A percentile compares a stretch with the other conserved stretches of the same genome.
Conservation (phyloP, 352 stramenopile genomes). For the Thraustochytrium striatum region DNA sequence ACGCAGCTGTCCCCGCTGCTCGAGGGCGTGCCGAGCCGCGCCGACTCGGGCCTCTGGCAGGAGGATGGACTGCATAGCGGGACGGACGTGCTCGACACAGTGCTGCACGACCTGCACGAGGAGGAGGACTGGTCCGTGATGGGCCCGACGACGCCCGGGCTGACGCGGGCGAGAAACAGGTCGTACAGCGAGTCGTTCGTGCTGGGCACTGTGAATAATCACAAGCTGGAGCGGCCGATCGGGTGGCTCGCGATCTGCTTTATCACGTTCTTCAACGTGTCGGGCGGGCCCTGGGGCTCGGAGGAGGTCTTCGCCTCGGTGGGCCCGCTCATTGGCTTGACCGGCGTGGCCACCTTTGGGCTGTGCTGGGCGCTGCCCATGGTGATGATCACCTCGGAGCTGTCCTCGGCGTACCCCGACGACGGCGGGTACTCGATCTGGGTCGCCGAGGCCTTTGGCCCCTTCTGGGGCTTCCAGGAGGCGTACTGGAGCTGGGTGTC, state of each 20-base stretch:
- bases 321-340: constrained; percentile 74
- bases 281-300: constrained; percentile 85
- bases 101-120: too few relatives aligned
- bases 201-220: not conserved
- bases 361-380: constrained; percentile 82
- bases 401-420: constrained; percentile 80
- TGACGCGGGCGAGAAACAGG: too few relatives aligned
- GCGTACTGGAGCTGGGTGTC: constrained; percentile 74
- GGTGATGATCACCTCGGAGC: constrained; percentile 83
- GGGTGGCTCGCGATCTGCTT: constrained; percentile 52
- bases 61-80: too few relatives aligned
- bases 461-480: constrained; percentile 75
- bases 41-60: too few relatives aligned
- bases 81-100: too few relatives aligned
- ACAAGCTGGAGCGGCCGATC: constrained; percentile 27
- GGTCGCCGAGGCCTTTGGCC: constrained; percentile 82
- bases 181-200: constrained; percentile 43
- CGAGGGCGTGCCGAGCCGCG: too few relatives aligned
- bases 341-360: constrained; percentile 77
- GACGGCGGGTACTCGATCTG: constrained; percentile 76
- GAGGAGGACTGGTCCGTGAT: too few relatives aligned
- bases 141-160: too few relatives aligned
- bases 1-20: too few relatives aligned
- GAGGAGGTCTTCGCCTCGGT: constrained; percentile 82
- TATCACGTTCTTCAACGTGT: constrained; percentile 84